phyloP scores from a whole-genome alignment of 371 early-diverging fungal genomes.

The Actinomucor elegans region DNA sequence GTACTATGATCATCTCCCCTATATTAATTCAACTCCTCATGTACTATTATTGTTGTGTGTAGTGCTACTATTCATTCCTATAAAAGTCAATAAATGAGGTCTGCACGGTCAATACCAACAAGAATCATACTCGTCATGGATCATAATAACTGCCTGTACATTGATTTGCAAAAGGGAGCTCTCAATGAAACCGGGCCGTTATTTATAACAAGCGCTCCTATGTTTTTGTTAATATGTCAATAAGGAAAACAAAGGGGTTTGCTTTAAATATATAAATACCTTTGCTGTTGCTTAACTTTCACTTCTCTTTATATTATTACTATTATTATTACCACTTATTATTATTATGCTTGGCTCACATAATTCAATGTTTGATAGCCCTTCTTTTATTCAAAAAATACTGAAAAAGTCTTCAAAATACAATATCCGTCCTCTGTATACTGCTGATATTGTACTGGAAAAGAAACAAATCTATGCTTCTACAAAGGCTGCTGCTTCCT shows the following conservation, averaged over 20 bases:
- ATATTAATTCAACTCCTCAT: not conserved
- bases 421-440: conserved; percentile 14
- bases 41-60: not conserved
- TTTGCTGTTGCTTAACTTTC: not conserved
- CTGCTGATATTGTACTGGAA: conserved; percentile 13
- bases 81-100: conserved; percentile 25
- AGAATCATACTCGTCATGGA: not conserved
- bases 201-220: too few species aligned
- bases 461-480: conserved; percentile 11
- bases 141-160: too few species aligned
- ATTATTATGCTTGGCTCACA: conserved; percentile 3
- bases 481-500: conserved; percentile 1
- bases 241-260: conserved; percentile 2
- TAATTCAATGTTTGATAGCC: conserved; percentile 15
- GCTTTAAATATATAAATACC: conserved; percentile 2
- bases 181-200: too few species aligned
- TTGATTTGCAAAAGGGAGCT: too few species aligned
- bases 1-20: not conserved
- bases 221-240: conserved; percentile 2
- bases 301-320: too few species aligned
- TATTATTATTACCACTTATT: not conserved
- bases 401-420: conserved; percentile 16
- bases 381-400: conserved; percentile 24
- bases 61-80: too few species aligned
- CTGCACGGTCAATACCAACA: conserved; percentile 36